phyloP scores from a whole-genome alignment of 2,329 filamentous ascomycete genomes.

The Grosmannia penicillata region DNA sequence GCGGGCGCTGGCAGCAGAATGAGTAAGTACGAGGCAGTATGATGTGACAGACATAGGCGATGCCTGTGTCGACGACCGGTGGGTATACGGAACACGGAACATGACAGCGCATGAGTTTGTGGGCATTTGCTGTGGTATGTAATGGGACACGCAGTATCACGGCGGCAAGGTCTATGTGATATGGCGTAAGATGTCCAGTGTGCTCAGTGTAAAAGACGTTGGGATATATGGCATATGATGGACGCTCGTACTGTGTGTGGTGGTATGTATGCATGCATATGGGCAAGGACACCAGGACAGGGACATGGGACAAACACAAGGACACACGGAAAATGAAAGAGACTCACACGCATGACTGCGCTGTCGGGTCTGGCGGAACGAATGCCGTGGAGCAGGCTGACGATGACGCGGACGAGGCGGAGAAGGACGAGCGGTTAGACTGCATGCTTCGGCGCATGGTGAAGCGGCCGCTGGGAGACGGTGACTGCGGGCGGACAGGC shows the following conservation, averaged over 20 bases:
- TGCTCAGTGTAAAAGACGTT: background rate
- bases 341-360: constrained; percentile 11
- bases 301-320: background rate
- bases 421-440: constrained; percentile 4
- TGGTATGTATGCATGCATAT: no score
- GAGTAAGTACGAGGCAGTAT: no score
- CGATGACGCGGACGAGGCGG: background rate
- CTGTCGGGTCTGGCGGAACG: background rate
- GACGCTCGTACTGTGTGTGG: no score
- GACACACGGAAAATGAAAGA: no score
- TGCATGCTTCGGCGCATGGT: constrained; percentile 7
- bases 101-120: no score
- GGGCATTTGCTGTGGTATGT: no score
- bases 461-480: constrained; percentile 8
- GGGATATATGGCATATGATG: no score
- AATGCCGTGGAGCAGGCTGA: background rate
- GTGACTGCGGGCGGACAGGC: constrained; percentile 8
- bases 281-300: no score
- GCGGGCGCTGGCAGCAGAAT: constrained; percentile 31
- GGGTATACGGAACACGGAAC: no score
- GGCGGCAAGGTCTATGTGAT: background rate
- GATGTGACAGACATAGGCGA: no score
- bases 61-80: no score
- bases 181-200: no score
- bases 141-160: background rate